phyloP scores from a whole-genome alignment of 148 eudicot genomes.

The Nepenthes mirabilis region DNA sequence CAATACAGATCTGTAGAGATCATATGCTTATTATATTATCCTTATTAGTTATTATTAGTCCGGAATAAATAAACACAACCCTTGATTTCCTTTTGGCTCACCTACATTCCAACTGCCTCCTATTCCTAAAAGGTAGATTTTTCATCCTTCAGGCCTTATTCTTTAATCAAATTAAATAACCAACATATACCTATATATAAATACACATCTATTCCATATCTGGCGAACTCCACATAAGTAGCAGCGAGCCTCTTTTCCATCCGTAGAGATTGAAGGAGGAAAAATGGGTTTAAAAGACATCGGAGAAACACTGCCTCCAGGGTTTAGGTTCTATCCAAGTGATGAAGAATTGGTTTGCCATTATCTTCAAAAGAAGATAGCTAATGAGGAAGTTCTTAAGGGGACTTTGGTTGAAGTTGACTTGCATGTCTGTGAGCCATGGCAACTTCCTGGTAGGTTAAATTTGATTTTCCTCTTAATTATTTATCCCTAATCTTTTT shows the following conservation, averaged over 20 bases:
- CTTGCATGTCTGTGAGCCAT: slow-evolving; percentile 87
- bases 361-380: slow-evolving; percentile 65
- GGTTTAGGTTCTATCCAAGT: slow-evolving; percentile 86
- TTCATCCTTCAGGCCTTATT: neutral
- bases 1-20: no score
- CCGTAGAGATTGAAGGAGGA: neutral
- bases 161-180: neutral
- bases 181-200: neutral
- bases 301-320: slow-evolving; percentile 82
- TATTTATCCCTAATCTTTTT: neutral
- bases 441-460: slow-evolving; percentile 92
- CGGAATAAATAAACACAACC: neutral
- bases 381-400: slow-evolving; percentile 49
- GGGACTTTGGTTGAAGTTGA: slow-evolving; percentile 81
- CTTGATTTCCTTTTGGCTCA: neutral
- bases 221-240: neutral
- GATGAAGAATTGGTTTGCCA: slow-evolving; percentile 92
- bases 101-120: neutral
- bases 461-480: neutral
- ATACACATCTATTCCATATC: neutral
- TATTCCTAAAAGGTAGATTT: neutral
- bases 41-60: neutral
- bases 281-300: slow-evolving; percentile 73
- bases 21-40: neutral
- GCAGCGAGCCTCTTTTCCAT: no score